Conservation (phyloP, 2,329 filamentous ascomycete genomes). For the Microdochium bolleyi region DNA sequence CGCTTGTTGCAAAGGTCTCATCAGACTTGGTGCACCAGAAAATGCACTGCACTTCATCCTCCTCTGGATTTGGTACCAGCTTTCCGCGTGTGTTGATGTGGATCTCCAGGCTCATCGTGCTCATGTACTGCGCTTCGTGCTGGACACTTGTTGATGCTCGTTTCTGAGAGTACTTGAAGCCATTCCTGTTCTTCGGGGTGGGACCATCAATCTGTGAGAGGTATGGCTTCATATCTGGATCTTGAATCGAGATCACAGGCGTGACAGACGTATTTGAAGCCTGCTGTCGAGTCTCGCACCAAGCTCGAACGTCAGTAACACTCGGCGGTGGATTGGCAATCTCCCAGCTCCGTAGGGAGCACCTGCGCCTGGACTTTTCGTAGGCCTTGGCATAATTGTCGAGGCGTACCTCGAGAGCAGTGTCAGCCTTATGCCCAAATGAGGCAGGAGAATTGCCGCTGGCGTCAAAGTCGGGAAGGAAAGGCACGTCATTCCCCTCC, state of each 20-base stretch:
- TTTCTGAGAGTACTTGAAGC: constrained; percentile 80
- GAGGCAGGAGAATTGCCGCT: constrained; percentile 47
- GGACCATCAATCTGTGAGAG: constrained; percentile 84
- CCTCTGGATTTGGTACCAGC: constrained; percentile 78
- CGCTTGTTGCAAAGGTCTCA: constrained; percentile 46
- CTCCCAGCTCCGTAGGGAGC: constrained; percentile 67
- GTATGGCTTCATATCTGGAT: constrained; percentile 22
- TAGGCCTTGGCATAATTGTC: constrained; percentile 47
- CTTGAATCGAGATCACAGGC: constrained; percentile 10
- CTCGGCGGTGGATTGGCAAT: constrained; percentile 64
- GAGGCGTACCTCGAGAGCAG: constrained; percentile 22
- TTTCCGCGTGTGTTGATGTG: constrained; percentile 82
- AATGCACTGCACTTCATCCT: constrained; percentile 80
- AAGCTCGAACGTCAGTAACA: constrained; percentile 58
- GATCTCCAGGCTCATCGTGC: constrained; percentile 86
- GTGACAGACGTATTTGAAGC: constrained; percentile 6
- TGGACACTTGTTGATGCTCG: constrained; percentile 66
- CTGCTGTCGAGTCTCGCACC: constrained; percentile 44
- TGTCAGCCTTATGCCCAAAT: constrained; percentile 38
- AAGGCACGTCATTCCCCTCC: constrained; percentile 67
- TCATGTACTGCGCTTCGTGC: constrained; percentile 91
- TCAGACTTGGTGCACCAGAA: constrained; percentile 87
- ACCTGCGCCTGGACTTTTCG: constrained; percentile 44
- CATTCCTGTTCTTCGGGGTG: constrained; percentile 73
- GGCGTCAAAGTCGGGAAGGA: constrained; percentile 70